phyloP scores from a whole-genome alignment of 2,329 filamentous ascomycete species.

The Aspergillus puulaauensis region DNA sequence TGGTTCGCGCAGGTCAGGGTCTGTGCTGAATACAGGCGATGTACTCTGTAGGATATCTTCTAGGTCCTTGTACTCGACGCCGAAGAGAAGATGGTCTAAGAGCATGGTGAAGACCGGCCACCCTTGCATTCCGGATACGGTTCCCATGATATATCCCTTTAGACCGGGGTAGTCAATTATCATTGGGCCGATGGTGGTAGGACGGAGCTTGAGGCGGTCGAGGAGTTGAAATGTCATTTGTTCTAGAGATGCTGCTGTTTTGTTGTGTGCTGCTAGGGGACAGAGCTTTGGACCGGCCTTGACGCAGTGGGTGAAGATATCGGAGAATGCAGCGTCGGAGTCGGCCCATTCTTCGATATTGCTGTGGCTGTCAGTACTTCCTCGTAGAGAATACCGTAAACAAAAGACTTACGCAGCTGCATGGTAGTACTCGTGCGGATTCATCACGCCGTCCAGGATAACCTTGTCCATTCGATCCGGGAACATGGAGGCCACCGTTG shows the following conservation, averaged over 20 bases:
- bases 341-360: constrained; percentile 6
- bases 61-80: background rate
- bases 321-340: constrained; percentile 5
- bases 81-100: background rate
- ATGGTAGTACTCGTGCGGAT: constrained; percentile 7
- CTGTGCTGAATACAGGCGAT: background rate
- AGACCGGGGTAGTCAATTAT: background rate
- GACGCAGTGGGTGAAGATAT: constrained; percentile 7
- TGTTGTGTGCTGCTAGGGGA: background rate
- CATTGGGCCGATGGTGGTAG: background rate
- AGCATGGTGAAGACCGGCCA: background rate
- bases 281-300: constrained; percentile 7
- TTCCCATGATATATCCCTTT: background rate
- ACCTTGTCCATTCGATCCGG: constrained; percentile 9
- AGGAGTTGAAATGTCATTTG: too few relatives aligned
- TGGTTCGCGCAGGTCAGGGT: background rate
- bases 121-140: background rate
- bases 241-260: constrained; percentile 5
- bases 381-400: too few relatives aligned
- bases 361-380: background rate
- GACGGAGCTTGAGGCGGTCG: background rate
- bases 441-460: constrained; percentile 11
- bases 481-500: constrained; percentile 13
- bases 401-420: background rate
- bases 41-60: background rate